phyloP scores from a whole-genome alignment of 805 yeast genomes.

The Spathaspora girioi region DNA sequence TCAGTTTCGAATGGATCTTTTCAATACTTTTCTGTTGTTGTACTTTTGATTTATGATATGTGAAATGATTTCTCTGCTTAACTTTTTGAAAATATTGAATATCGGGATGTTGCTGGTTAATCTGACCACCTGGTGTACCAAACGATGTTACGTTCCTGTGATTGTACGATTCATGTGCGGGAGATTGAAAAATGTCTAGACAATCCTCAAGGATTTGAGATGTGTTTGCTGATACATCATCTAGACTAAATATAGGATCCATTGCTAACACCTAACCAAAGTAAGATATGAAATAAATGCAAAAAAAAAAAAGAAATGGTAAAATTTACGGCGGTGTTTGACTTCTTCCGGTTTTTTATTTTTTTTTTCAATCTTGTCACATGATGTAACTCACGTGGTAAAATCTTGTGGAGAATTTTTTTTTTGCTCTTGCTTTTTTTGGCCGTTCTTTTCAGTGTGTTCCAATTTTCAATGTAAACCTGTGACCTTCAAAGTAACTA shows the following conservation, averaged over 20 bases:
- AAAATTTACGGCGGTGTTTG: too few species aligned
- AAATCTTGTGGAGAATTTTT: neutral
- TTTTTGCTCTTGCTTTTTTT: too few species aligned
- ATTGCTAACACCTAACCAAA: neutral
- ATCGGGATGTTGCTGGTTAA: slow-evolving; percentile 28
- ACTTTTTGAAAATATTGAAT: slow-evolving; percentile 35
- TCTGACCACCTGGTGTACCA: slow-evolving; percentile 1
- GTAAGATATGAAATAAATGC: neutral
- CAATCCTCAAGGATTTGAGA: slow-evolving; percentile 23
- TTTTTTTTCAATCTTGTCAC: neutral
- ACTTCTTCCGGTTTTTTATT: too few species aligned
- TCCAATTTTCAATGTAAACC: neutral
- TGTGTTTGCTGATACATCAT: slow-evolving; percentile 13
- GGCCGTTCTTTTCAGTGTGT: neutral
- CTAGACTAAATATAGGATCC: slow-evolving; percentile 11
- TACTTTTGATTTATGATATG: slow-evolving; percentile 25
- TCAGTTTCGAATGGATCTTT: slow-evolving; percentile 10
- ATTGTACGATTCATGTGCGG: slow-evolving; percentile 13
- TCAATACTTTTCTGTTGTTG: slow-evolving; percentile 8
- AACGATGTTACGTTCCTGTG: slow-evolving; percentile 6
- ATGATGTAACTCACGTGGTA: neutral
- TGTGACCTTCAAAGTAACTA: neutral
- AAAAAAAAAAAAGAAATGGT: neutral
- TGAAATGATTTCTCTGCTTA: slow-evolving; percentile 33
- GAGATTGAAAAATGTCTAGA: slow-evolving; percentile 15